Evolutionary conservation across 202 grass and related monocot species (phyloP).

Genomic region (Brachypodium distachyon): DNA sequence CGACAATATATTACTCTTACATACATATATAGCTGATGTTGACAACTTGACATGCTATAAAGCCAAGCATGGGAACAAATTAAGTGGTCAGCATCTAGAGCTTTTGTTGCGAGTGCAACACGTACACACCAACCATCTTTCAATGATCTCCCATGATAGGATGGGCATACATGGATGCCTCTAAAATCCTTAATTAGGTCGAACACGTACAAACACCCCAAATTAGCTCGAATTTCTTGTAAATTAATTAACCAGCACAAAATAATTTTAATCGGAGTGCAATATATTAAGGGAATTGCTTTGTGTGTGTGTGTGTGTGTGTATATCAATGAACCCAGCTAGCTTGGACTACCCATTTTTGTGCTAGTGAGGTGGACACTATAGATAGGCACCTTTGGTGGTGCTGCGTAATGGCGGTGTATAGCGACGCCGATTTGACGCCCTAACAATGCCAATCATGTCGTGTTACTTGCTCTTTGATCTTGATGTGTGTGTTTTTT

Average conservation of each 20-base stretch:
- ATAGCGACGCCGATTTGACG: conserved; percentile 5
- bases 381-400: neutral
- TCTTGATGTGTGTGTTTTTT: no score
- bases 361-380: neutral
- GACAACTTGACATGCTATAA: neutral
- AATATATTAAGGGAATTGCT: neutral
- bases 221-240: neutral
- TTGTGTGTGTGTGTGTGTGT: neutral
- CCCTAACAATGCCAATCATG: neutral
- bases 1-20: neutral
- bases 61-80: neutral
- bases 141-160: neutral
- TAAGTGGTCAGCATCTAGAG: neutral
- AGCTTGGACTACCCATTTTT: neutral
- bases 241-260: neutral
- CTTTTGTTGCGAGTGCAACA: neutral
- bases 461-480: neutral
- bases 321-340: neutral
- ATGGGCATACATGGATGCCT: neutral
- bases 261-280: neutral
- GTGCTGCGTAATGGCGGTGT: neutral
- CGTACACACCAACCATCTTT: neutral
- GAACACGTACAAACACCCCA: neutral
- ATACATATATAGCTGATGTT: neutral
- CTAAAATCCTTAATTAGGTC: conserved; percentile 25